These are phyloP conservation scores for Aspergillus sp. DNA, from an alignment of 2,329 filamentous ascomycete species.

Conservation along the genomic window DNA sequence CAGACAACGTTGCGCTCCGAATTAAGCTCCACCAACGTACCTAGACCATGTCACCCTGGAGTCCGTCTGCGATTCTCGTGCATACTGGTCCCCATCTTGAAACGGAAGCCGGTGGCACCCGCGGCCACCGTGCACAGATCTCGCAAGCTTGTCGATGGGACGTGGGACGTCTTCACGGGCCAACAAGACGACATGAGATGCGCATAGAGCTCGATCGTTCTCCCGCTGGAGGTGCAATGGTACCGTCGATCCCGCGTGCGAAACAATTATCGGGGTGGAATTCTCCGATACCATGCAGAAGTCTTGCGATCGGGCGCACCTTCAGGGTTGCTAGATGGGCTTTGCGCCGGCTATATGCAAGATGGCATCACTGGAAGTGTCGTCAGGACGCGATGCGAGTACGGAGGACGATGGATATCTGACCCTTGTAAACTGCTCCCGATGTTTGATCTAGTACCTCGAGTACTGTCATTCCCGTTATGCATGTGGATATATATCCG, in stretches of 20 bases:
- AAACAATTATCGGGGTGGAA: not conserved
- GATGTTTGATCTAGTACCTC: too few species aligned
- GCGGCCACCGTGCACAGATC: not conserved
- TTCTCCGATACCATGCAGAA: slow-evolving; percentile 1
- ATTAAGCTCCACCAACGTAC: too few species aligned
- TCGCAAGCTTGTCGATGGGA: not conserved
- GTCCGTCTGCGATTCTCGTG: too few species aligned
- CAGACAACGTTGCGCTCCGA: too few species aligned
- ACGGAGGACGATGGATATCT: too few species aligned
- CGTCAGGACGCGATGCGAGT: too few species aligned
- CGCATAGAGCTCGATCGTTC: not conserved
- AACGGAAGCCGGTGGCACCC: not conserved
- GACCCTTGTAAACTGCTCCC: too few species aligned
- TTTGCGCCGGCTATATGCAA: not conserved
- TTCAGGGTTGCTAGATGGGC: not conserved
- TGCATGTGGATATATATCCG: not conserved
- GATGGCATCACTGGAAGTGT: not conserved
- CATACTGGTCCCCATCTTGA: not conserved
- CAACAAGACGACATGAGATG: not conserved
- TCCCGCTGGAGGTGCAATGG: not conserved
- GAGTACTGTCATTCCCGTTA: not conserved
- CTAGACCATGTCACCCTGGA: too few species aligned
- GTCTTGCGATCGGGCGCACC: not conserved
- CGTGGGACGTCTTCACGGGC: not conserved
- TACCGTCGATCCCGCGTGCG: slow-evolving; percentile 6